Conservation (phyloP, 2,329 filamentous ascomycete species). For the Ophiostoma triangulosporum region DNA sequence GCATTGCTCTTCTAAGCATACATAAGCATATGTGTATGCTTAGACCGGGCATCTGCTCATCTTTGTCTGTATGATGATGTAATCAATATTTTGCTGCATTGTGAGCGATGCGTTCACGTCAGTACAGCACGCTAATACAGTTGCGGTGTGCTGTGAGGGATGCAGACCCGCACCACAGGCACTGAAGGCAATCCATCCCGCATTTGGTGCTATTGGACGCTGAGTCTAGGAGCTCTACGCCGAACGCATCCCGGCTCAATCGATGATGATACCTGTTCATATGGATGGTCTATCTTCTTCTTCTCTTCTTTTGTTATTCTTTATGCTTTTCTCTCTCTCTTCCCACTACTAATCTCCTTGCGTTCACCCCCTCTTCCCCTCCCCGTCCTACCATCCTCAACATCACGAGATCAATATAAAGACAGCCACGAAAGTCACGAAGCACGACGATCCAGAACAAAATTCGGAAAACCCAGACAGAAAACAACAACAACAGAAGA, state of each 20-base stretch:
- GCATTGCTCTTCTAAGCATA: too few species aligned
- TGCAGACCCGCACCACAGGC: background rate
- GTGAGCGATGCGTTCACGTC: too few species aligned
- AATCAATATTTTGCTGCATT: too few species aligned
- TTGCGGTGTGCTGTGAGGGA: background rate
- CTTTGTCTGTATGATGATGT: too few species aligned
- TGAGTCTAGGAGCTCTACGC: background rate
- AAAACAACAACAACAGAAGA: background rate
- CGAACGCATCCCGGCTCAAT: slow-evolving; percentile 1
- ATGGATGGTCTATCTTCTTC: too few species aligned
- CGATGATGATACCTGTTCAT: background rate
- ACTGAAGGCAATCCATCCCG: background rate
- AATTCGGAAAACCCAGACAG: background rate
- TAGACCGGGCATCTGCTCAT: too few species aligned
- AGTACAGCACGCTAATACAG: background rate
- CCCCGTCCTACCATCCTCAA: background rate
- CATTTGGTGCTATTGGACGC: slow-evolving; percentile 5
- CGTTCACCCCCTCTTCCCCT: background rate
- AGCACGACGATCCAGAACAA: background rate
- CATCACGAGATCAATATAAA: background rate
- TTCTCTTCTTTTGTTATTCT: too few species aligned
- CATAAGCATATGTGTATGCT: too few species aligned
- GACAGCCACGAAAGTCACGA: background rate
- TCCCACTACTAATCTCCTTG: too few species aligned
- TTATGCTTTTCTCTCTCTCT: background rate